These are phyloP conservation scores for Rubroboletus pulcherrimus DNA, from an alignment of 768 basidiomycete genomes.

Conservation along the genomic window DNA sequence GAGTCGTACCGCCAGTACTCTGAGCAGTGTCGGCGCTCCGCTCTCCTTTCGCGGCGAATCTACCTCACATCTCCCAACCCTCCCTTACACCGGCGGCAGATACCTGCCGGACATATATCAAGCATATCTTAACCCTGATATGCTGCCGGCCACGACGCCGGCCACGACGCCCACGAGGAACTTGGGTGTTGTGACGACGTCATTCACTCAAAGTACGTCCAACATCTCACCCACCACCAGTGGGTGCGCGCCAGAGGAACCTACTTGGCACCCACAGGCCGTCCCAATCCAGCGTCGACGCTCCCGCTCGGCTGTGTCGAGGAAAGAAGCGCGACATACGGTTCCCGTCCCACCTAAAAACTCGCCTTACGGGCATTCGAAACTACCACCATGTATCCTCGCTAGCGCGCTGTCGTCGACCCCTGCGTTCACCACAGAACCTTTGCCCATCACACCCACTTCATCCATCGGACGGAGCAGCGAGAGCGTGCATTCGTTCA, in stretches of 20 bases:
- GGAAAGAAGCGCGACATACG: slow-evolving; percentile 28
- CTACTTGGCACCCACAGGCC: slow-evolving; percentile 10
- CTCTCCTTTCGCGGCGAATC: slow-evolving; percentile 30
- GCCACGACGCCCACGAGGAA: slow-evolving; percentile 8
- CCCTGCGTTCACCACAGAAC: slow-evolving; percentile 28
- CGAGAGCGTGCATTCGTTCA: slow-evolving; percentile 27
- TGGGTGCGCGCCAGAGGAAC: slow-evolving; percentile 11
- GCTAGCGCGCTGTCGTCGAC: slow-evolving; percentile 25
- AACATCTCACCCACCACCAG: slow-evolving; percentile 13
- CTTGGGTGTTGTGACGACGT: slow-evolving; percentile 15
- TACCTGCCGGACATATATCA: slow-evolving; percentile 34
- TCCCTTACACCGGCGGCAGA: slow-evolving; percentile 31
- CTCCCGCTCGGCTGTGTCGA: slow-evolving; percentile 33
- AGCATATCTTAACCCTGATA: slow-evolving; percentile 16
- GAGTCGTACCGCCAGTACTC: slow-evolving; percentile 47
- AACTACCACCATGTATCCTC: slow-evolving; percentile 26
- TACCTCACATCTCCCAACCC: slow-evolving; percentile 29
- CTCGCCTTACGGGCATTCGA: slow-evolving; percentile 32
- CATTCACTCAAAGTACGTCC: slow-evolving; percentile 22
- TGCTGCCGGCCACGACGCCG: slow-evolving; percentile 6
- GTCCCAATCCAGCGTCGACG: slow-evolving; percentile 31
- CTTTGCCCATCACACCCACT: slow-evolving; percentile 24
- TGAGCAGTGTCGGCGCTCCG: slow-evolving; percentile 28
- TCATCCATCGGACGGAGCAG: slow-evolving; percentile 23
- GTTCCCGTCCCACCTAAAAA: slow-evolving; percentile 24